These are phyloP conservation scores for Penicillium expansum DNA, from an alignment of 2,329 filamentous ascomycete genomes.

Conservation along the genomic window DNA sequence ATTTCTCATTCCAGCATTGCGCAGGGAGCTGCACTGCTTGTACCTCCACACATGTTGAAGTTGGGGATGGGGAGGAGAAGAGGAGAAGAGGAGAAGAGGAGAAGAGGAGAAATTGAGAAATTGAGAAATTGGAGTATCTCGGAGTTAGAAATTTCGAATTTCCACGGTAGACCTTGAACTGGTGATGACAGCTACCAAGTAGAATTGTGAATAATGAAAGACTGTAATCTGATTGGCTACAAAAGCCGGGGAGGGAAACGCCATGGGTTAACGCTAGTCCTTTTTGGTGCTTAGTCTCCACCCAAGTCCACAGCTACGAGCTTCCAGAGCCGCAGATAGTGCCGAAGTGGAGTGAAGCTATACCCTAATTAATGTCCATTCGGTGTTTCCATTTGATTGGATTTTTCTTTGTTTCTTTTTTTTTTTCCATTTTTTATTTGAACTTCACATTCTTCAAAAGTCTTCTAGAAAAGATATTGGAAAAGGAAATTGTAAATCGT, in stretches of 20 bases:
- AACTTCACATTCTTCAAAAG: not conserved
- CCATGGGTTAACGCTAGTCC: constrained; percentile 6
- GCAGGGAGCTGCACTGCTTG: constrained; percentile 2
- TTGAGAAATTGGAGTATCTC: not conserved
- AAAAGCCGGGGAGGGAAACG: constrained; percentile 19
- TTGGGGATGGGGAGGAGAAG: too few species aligned
- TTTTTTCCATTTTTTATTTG: not conserved
- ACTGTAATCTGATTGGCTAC: constrained; percentile 13
- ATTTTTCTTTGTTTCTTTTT: not conserved
- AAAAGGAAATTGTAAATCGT: not conserved
- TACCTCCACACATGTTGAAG: too few species aligned
- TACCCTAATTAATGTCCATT: not conserved
- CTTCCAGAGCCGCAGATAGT: constrained; percentile 28
- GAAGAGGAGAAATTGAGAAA: too few species aligned
- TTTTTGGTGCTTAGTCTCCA: fast-evolving
- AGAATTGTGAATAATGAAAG: constrained; percentile 2
- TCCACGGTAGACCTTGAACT: constrained; percentile 23
- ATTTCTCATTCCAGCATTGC: constrained; percentile 1
- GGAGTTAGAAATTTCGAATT: constrained; percentile 1
- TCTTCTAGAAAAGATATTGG: not conserved
- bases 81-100: too few species aligned
- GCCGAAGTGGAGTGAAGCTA: constrained; percentile 22
- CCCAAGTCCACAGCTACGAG: constrained; percentile 20
- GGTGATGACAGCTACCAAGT: constrained; percentile 7
- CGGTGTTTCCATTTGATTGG: not conserved